Base-by-base conservation (phyloP, 441 rosid species). In the Biscutella laevigata region DNA sequence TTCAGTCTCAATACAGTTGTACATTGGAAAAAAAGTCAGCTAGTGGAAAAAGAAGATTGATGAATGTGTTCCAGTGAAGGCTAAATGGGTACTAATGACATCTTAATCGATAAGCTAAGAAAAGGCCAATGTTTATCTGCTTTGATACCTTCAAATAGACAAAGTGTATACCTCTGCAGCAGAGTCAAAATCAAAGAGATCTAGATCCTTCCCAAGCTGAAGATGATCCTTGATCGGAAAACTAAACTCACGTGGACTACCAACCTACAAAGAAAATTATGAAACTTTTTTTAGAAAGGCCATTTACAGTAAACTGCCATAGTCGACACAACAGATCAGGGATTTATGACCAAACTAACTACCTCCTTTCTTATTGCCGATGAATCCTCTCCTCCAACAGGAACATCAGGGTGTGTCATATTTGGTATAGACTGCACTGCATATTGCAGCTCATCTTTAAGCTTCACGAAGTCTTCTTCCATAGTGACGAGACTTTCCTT, bases 381-480 rank as follows among this genome's bases (percentile, higher is more conserved):
- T 62, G 77, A 61, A 37, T 80, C 88, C 71, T 91, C 94, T 19
- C 75, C 83, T 35, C 98, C 96, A 28, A 78, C 34, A 6, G 96
- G 98, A 68, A 77, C 95, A 67, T 76, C 82, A 0, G 94, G 91
- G 70, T 87, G 98, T 50, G 95, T 82, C 88, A 87, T 79, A 72
- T 91, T 91, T 6, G 98, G 98, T 59, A 91, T 78, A 61, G 82
- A 77, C 40, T 82, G 91, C 8, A 91, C 94, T 68, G 83, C 84
- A 53, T 59, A 68, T 71, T 91, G 96, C 22, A 87, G 94, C 77
- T 83, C 84, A 40, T 91, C 95, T 19, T 73, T 75, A 61, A 87
- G 81, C 54, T 67, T 77, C 33, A 78, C 30, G 16, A 91, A 72
- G 49, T 80, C 81, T 71, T 87, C 96, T 74, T 91, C 98, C 74